Conservation (phyloP, 768 basidiomycete species). For the Boletus rubropictus region DNA sequence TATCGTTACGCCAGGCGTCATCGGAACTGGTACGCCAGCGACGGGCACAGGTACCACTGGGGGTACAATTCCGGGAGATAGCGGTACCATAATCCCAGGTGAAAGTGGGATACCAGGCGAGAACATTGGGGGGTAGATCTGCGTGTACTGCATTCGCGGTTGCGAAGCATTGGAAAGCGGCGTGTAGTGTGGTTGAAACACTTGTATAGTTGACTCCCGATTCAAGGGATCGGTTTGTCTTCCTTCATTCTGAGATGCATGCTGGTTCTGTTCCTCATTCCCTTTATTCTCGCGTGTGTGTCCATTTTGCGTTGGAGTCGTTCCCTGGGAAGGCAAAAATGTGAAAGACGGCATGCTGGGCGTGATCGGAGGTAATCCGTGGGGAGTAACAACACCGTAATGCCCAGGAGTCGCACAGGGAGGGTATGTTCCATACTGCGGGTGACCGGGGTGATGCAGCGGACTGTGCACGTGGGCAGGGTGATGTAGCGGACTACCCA, state of each 20-base stretch:
- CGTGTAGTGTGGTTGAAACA: constrained; percentile 12
- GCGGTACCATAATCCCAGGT: constrained; percentile 25
- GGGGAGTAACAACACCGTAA: constrained; percentile 53
- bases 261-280: constrained; percentile 1
- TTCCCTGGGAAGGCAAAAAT: constrained; percentile 55
- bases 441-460: constrained; percentile 27
- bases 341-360: constrained; percentile 96
- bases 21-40: constrained; percentile 17
- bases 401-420: constrained; percentile 19
- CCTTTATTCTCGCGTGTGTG: not conserved
- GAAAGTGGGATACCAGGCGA: constrained; percentile 30
- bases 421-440: constrained; percentile 26
- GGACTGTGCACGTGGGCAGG: constrained; percentile 30
- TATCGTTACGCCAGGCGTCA: constrained; percentile 46
- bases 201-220: constrained; percentile 6
- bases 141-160: constrained; percentile 22
- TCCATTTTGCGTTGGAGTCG: constrained; percentile 19
- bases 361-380: constrained; percentile 88
- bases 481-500: constrained; percentile 30
- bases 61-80: constrained; percentile 24
- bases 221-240: constrained; percentile 1
- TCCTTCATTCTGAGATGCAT: constrained; percentile 5
- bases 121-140: constrained; percentile 24
- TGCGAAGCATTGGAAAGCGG: constrained; percentile 12
- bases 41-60: constrained; percentile 18